Evolutionary conservation across 129 eudicot genomes (phyloP).

Genomic region (Flaveria bidentis): DNA sequence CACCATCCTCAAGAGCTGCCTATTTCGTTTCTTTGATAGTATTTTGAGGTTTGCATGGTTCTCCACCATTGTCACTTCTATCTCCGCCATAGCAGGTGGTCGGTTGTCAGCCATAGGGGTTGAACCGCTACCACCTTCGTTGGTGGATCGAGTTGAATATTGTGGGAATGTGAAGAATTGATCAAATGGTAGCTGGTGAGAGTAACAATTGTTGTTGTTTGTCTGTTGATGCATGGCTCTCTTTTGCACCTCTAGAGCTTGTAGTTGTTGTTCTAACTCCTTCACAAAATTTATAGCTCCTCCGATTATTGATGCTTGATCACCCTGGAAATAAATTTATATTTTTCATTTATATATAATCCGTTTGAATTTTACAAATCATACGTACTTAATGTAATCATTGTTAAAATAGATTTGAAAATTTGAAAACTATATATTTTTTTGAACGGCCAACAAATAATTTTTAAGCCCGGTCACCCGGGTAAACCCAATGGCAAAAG

Average conservation of each 20-base stretch:
- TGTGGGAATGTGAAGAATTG: conserved; percentile 57
- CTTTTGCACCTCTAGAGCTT: conserved; percentile 36
- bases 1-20: conserved; percentile 44
- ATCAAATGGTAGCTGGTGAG: conserved; percentile 34
- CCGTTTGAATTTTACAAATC: background rate
- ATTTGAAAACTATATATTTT: no score
- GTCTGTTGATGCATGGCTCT: conserved; percentile 18
- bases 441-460: no score
- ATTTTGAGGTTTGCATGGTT: conserved; percentile 56
- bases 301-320: conserved; percentile 56
- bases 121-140: background rate
- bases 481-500: no score
- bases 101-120: background rate
- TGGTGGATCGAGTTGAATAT: conserved; percentile 31
- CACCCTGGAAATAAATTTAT: conserved; percentile 30
- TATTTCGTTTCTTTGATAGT: conserved; percentile 37
- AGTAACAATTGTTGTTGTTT: conserved; percentile 4
- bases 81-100: conserved; percentile 41
- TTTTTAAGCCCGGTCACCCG: no score
- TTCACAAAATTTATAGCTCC: conserved; percentile 52
- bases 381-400: no score
- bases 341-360: background rate
- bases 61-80: conserved; percentile 62
- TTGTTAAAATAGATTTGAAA: no score
- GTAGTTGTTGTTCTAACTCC: conserved; percentile 48